Evolutionary conservation across 768 basidiomycete species (phyloP).

Genomic region (Galerina marginata): DNA sequence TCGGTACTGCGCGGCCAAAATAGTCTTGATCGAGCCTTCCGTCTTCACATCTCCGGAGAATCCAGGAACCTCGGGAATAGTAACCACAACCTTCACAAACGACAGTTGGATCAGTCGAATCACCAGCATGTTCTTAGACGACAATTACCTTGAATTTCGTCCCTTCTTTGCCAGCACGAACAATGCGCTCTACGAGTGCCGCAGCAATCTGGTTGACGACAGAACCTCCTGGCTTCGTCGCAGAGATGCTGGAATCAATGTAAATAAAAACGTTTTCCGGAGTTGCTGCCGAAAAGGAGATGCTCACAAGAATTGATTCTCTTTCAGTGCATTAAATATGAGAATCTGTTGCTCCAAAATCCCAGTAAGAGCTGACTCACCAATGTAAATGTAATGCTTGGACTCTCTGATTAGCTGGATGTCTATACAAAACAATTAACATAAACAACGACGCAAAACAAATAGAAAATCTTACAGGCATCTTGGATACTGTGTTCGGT

Average conservation of each 20-base stretch:
- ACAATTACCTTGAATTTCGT: conserved; percentile 74
- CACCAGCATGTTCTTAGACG: background rate
- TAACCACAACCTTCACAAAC: conserved; percentile 70
- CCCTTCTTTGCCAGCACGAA: conserved; percentile 74
- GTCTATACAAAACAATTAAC: conserved; percentile 39
- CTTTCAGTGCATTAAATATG: conserved; percentile 25
- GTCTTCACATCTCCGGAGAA: conserved; percentile 84
- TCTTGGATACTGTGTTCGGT: conserved; percentile 93
- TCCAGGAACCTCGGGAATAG: conserved; percentile 91
- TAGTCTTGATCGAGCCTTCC: conserved; percentile 68
- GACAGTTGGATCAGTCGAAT: background rate
- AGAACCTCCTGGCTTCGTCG: conserved; percentile 62
- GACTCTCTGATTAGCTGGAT: conserved; percentile 82
- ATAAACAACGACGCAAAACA: background rate
- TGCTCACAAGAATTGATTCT: conserved; percentile 90
- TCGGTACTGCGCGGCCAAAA: conserved; percentile 88
- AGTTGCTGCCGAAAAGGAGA: background rate
- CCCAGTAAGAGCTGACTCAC: conserved; percentile 44
- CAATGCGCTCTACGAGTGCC: conserved; percentile 83
- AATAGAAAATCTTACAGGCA: conserved; percentile 64
- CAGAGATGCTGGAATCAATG: conserved; percentile 67
- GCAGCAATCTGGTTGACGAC: conserved; percentile 85
- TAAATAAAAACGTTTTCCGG: background rate
- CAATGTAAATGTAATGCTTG: conserved; percentile 91
- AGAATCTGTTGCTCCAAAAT: conserved; percentile 15